These are phyloP conservation scores for Jatropha multifida DNA, from an alignment of 441 rosid species.

Conservation along the genomic window DNA sequence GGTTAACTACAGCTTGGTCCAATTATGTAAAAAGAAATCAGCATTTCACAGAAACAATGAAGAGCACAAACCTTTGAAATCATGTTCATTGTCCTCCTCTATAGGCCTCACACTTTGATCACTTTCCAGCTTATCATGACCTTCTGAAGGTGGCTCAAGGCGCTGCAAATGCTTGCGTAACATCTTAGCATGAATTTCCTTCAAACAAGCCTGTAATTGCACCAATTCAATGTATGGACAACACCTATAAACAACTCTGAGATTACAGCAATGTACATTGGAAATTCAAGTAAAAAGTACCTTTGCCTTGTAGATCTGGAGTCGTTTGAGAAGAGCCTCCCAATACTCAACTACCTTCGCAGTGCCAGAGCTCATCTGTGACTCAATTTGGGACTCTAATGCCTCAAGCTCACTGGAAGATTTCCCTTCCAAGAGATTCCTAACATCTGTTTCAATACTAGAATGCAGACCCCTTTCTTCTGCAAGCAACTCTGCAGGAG, in stretches of 20 bases:
- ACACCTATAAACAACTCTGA: background rate
- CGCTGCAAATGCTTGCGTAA: slow-evolving; percentile 68
- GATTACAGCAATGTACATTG: slow-evolving; percentile 10
- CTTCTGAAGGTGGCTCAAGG: slow-evolving; percentile 67
- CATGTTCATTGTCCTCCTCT: slow-evolving; percentile 56
- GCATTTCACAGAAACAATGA: slow-evolving; percentile 1
- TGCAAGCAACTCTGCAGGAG: slow-evolving; percentile 87
- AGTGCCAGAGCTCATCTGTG: slow-evolving; percentile 80
- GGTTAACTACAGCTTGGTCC: slow-evolving; percentile 15
- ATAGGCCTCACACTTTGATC: slow-evolving; percentile 35
- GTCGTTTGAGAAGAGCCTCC: slow-evolving; percentile 91
- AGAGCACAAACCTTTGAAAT: slow-evolving; percentile 34
- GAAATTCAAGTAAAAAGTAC: slow-evolving; percentile 33
- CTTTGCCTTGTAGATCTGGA: slow-evolving; percentile 87
- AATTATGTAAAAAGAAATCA: slow-evolving; percentile 12
- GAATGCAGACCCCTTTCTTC: slow-evolving; percentile 94
- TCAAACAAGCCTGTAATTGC: slow-evolving; percentile 74
- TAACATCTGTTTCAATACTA: slow-evolving; percentile 81
- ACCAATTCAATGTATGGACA: slow-evolving; percentile 28
- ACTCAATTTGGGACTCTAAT: slow-evolving; percentile 63
- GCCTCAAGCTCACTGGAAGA: slow-evolving; percentile 67
- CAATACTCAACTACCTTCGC: slow-evolving; percentile 97
- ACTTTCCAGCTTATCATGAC: slow-evolving; percentile 46
- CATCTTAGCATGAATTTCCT: slow-evolving; percentile 88
- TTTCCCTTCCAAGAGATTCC: slow-evolving; percentile 73